These are phyloP conservation scores for Gnomoniopsis smithogilvyi DNA, from an alignment of 2,329 filamentous ascomycete genomes.

Conservation along the genomic window DNA sequence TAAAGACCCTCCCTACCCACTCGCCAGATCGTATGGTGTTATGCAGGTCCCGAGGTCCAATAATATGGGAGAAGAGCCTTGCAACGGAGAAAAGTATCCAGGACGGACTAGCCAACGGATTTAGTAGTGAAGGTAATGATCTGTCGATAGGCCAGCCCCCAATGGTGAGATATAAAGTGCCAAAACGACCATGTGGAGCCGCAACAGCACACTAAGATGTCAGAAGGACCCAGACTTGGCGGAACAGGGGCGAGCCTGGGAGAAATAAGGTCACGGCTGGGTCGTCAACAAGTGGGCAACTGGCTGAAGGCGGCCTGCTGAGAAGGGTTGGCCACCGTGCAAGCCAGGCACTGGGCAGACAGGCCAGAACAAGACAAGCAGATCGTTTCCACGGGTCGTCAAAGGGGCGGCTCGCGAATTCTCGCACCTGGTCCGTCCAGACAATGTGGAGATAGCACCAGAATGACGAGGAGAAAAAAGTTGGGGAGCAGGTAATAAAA, in stretches of 20 bases:
- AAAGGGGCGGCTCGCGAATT: conserved; percentile 15
- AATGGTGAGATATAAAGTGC: conserved; percentile 6
- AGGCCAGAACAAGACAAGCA: neutral
- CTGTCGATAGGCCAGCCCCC: neutral
- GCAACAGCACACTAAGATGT: conserved; percentile 2
- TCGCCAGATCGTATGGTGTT: neutral
- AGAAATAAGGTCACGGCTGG: conserved; percentile 7
- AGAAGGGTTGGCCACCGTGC: conserved; percentile 14
- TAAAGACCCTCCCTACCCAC: neutral
- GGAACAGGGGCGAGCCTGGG: conserved; percentile 10
- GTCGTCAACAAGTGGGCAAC: conserved; percentile 3
- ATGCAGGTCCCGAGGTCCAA: conserved; percentile 4
- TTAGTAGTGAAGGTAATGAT: neutral
- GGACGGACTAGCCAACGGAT: neutral
- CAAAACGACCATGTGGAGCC: conserved; percentile 2
- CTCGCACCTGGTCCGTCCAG: conserved; percentile 1
- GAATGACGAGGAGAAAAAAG: conserved; percentile 7
- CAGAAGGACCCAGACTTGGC: neutral
- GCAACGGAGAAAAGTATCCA: neutral
- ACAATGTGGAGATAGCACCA: neutral
- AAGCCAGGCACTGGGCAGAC: neutral
- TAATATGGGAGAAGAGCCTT: neutral
- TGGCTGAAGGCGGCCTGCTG: conserved; percentile 12
- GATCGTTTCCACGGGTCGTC: neutral
- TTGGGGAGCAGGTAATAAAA: conserved; percentile 13